Conservation (phyloP, 768 basidiomycete species). For the Hypholoma sublateritium region DNA sequence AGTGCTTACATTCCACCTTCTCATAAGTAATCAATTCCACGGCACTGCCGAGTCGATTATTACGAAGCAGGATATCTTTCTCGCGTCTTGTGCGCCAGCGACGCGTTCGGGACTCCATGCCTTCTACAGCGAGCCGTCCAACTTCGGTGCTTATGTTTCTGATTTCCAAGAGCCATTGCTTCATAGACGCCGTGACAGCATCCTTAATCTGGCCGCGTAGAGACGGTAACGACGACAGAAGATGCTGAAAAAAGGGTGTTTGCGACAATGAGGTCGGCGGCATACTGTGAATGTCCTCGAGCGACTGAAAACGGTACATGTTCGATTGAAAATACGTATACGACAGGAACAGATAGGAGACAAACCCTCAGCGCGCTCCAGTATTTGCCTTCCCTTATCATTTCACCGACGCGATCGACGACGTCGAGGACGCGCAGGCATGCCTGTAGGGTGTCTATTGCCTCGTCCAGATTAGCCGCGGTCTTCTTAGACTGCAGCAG, state of each 20-base stretch:
- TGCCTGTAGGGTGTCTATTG: slow-evolving; percentile 92
- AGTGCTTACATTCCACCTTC: slow-evolving; percentile 84
- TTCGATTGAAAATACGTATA: slow-evolving; percentile 29
- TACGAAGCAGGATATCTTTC: slow-evolving; percentile 75
- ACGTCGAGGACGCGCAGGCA: slow-evolving; percentile 92
- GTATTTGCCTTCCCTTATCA: slow-evolving; percentile 92
- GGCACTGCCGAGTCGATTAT: slow-evolving; percentile 83
- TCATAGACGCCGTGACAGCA: slow-evolving; percentile 91
- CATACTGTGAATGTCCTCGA: slow-evolving; percentile 93
- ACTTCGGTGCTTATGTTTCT: slow-evolving; percentile 85
- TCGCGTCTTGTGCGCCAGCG: slow-evolving; percentile 85
- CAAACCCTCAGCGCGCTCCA: slow-evolving; percentile 95
- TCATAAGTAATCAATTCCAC: slow-evolving; percentile 92
- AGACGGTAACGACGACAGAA: slow-evolving; percentile 90
- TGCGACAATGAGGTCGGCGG: slow-evolving; percentile 86
- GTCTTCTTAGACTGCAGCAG: slow-evolving; percentile 91
- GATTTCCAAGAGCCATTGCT: slow-evolving; percentile 96
- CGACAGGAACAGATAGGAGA: slow-evolving; percentile 34
- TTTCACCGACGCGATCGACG: slow-evolving; percentile 87
- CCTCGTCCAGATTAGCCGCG: slow-evolving; percentile 92
- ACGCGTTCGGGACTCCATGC: slow-evolving; percentile 81
- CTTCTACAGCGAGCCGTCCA: slow-evolving; percentile 83
- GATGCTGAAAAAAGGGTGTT: slow-evolving; percentile 90
- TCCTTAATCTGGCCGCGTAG: slow-evolving; percentile 87
- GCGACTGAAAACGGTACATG: slow-evolving; percentile 57